Percentiles rank a stretch among this genome's conserved stretches.
Evolutionary conservation across 2,329 filamentous ascomycete species (phyloP).

Genomic region (Pestalotiopsis sp.): DNA sequence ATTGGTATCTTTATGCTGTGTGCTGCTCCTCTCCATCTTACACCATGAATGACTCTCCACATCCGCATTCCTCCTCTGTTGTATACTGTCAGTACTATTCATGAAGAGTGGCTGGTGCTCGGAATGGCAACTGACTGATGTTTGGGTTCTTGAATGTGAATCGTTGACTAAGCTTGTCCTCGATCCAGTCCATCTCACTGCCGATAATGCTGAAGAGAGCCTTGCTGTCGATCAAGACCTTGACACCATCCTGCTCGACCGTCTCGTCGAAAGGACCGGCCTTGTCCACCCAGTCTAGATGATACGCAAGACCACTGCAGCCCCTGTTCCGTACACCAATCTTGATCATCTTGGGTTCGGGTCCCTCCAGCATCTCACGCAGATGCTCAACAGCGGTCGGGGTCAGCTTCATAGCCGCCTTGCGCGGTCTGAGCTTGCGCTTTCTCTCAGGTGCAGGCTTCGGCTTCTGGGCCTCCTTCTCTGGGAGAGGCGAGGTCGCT

Average conservation of each 20-base stretch:
- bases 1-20: constrained; percentile 10
- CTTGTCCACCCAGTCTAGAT: constrained; percentile 94
- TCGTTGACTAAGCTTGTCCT: constrained; percentile 88
- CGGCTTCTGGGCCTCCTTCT: constrained; percentile 69
- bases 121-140: constrained; percentile 73
- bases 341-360: constrained; percentile 89
- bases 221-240: constrained; percentile 95
- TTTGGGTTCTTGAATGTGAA: constrained; percentile 98
- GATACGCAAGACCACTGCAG: constrained; percentile 90
- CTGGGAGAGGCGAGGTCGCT: constrained; percentile 52
- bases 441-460: constrained; percentile 61
- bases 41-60: constrained; percentile 93
- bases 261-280: constrained; percentile 85
- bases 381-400: constrained; percentile 80
- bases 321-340: constrained; percentile 93
- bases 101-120: not conserved
- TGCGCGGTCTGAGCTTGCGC: constrained; percentile 76
- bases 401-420: constrained; percentile 89
- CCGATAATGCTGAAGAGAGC: constrained; percentile 97
- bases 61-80: constrained; percentile 89
- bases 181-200: constrained; percentile 98
- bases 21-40: constrained; percentile 28
- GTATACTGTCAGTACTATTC: constrained; percentile 30
- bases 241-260: constrained; percentile 94
- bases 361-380: constrained; percentile 75